A percentile compares a stretch with the other conserved stretches of the same genome.
phyloP scores from a whole-genome alignment of 1,284 basidiomycete genomes.

The Cryptococcus depauperatus region DNA sequence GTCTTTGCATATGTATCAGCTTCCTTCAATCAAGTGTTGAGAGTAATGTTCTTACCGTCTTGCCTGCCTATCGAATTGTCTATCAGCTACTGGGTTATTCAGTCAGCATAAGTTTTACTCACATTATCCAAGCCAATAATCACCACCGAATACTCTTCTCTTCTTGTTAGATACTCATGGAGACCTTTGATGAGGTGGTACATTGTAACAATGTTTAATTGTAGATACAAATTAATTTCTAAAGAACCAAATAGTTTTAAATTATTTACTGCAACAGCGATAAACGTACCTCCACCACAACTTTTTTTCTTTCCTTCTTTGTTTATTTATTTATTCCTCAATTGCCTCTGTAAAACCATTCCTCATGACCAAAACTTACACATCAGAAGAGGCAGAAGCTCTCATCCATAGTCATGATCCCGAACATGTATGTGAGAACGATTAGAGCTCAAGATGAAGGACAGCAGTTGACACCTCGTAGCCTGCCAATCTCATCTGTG shows the following conservation, averaged over 20 bases:
- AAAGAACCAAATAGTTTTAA: neutral
- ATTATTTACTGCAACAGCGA: neutral
- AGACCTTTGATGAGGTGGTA: conserved; percentile 85
- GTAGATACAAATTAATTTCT: neutral
- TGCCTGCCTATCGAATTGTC: conserved; percentile 56
- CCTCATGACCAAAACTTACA: conserved; percentile 8
- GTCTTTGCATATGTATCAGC: conserved; percentile 75
- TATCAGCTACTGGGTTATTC: neutral
- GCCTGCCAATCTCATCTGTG: conserved; percentile 75
- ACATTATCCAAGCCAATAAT: conserved; percentile 64
- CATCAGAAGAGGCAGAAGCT: conserved; percentile 30
- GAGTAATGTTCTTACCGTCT: conserved; percentile 57
- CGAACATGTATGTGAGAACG: conserved; percentile 42
- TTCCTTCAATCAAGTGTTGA: neutral
- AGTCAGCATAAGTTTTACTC: conserved; percentile 12
- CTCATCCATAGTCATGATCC: conserved; percentile 46
- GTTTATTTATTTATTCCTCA: no score
- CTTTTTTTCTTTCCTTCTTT: neutral
- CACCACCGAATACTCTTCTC: conserved; percentile 88
- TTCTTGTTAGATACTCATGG: conserved; percentile 78
- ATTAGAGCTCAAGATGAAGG: conserved; percentile 1
- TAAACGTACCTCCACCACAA: conserved; percentile 1
- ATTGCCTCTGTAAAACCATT: no score
- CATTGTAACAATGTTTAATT: conserved; percentile 45
- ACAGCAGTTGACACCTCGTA: conserved; percentile 30